These are phyloP conservation scores for Rhexocercosporidium sp. DNA, from an alignment of 2,329 filamentous ascomycete species.

Conservation along the genomic window DNA sequence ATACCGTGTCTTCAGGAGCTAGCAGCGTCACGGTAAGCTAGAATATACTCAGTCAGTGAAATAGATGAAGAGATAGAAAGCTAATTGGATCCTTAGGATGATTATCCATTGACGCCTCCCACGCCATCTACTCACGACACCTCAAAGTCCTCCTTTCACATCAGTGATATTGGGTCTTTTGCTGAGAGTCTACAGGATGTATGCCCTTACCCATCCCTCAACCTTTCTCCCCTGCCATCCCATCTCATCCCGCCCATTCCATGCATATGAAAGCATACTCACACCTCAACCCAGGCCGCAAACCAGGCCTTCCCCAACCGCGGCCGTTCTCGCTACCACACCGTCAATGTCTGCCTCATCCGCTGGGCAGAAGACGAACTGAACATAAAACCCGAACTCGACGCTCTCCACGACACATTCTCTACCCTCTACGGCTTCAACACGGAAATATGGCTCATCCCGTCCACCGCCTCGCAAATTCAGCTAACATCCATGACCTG, in stretches of 20 bases:
- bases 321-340: conserved; percentile 57
- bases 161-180: conserved; percentile 24
- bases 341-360: conserved; percentile 59
- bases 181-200: conserved; percentile 27
- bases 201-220: background rate
- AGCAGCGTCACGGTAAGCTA: conserved; percentile 19
- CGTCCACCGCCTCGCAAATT: conserved; percentile 59
- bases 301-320: conserved; percentile 51
- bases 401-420: conserved; percentile 61
- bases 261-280: background rate
- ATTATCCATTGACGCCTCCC: conserved; percentile 20
- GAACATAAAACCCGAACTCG: conserved; percentile 58
- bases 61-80: background rate
- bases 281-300: conserved; percentile 17
- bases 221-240: background rate
- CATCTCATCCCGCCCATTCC: background rate
- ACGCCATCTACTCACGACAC: conserved; percentile 25
- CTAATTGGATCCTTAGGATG: conserved; percentile 10
- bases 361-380: conserved; percentile 64
- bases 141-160: conserved; percentile 23
- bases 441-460: conserved; percentile 63
- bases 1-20: conserved; percentile 21
- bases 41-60: background rate
- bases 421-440: conserved; percentile 56
- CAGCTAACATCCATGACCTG: conserved; percentile 53